Evolutionary conservation across 805 yeast genomes (phyloP), one percentile per base, ranked within the genome.

Genomic region (Ogataea neopini): DNA sequence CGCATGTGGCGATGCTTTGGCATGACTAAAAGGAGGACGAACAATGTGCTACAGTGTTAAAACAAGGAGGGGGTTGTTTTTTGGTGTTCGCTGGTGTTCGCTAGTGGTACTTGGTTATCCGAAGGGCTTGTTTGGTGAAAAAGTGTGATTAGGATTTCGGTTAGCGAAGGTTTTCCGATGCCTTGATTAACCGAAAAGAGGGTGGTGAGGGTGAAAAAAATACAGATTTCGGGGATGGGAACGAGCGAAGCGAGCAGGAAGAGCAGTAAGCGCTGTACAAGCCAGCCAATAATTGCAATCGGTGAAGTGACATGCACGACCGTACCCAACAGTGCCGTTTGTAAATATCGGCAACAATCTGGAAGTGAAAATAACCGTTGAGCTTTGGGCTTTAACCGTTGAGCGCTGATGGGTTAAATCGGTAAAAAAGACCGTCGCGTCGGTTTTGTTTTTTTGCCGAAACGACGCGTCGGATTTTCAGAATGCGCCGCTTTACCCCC

Each of bases 161-260:
- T 36, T 36, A 36, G 26, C 20, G 18, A 14, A 20, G 40, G 40
- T 10, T 36, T 20, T 22, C 5, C 23, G 25, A 13, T 23, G 13
- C 38, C 38, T 35, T 4, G 15, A 3, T 20, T 36, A 36, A 20
- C 40, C 40, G 40, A 36, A 14, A 36, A 36, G 29, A 36, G 40
- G n/a, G 22, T 15, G 5, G 11, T 36, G 37, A 8, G 37, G 17
- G 17, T 34, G 37, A 9, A 34, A 34, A 34, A 34, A 17, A 17
- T 34, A 8, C n/a, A 14, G 15, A 9, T 10, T 19, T 34, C 37
- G 37, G 37, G 9, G 10, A 20, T 3, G 23, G 18, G 11, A 17
- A 14, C 23, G 37, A 34, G 37, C 37, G 37, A 17, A 34, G 37
- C 23, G 36, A 32, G 36, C 17, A 4, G 19, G 5, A 13, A 32